These are phyloP conservation scores for Prinsepia uniflora DNA, from an alignment of 306 rosid genomes.

Conservation along the genomic window DNA sequence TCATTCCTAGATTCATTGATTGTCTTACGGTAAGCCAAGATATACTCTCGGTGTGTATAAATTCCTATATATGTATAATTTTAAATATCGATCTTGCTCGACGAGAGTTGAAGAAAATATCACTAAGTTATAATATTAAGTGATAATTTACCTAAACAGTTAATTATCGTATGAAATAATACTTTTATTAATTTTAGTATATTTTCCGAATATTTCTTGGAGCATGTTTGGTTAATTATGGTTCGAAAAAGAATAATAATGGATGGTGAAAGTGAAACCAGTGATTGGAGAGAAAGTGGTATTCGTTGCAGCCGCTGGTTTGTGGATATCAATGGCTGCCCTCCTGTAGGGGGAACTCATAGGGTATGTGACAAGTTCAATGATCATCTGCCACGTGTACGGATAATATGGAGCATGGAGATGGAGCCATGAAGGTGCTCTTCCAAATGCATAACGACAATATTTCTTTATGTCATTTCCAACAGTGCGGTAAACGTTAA, in stretches of 20 bases:
- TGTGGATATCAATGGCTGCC: constrained; percentile 22
- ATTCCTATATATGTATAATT: too few relatives aligned
- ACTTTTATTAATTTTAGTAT: too few relatives aligned
- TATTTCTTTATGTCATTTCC: constrained; percentile 53
- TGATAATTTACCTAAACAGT: too few relatives aligned
- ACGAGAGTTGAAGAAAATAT: too few relatives aligned
- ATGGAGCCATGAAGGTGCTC: constrained; percentile 24
- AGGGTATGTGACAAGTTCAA: constrained; percentile 19
- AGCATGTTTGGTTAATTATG: background rate
- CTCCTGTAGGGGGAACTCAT: constrained; percentile 15
- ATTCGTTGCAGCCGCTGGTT: constrained; percentile 48
- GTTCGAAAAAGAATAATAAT: background rate
- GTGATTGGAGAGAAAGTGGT: constrained; percentile 31
- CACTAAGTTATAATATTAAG: too few relatives aligned
- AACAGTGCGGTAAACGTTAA: constrained; percentile 31
- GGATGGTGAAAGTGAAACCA: constrained; percentile 35
- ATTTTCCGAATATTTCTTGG: background rate
- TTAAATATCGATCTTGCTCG: too few relatives aligned
- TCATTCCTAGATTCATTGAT: too few relatives aligned
- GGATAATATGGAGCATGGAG: constrained; percentile 9
- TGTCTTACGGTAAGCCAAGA: too few relatives aligned
- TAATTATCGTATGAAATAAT: too few relatives aligned
- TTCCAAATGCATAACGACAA: constrained; percentile 56
- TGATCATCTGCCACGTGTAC: constrained; percentile 38
- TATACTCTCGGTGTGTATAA: too few relatives aligned